phyloP scores from a whole-genome alignment of 1,139 yeast genomes.

The Saccharomycopsis phalli region DNA sequence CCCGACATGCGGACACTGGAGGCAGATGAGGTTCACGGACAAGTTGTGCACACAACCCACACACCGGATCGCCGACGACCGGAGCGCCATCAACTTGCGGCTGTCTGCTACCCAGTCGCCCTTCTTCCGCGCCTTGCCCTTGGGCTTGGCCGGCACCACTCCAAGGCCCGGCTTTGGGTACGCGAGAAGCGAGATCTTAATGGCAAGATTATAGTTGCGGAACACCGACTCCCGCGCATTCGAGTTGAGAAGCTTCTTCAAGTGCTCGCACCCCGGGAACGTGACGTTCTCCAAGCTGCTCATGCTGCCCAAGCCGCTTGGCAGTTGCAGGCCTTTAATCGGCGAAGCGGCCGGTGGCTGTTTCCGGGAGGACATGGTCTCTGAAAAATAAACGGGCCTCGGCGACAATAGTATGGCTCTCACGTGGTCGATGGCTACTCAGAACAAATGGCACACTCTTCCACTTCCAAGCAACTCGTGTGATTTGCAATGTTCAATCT shows the following conservation, averaged over 20 bases:
- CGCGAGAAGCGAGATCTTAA: constrained; percentile 18
- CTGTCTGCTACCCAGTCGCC: neutral
- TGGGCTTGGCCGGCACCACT: neutral
- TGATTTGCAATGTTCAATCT: too few species aligned
- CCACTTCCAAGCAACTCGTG: too few species aligned
- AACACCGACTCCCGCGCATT: constrained; percentile 16
- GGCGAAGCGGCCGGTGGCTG: too few species aligned
- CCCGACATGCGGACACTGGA: constrained; percentile 79
- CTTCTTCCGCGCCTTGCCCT: neutral
- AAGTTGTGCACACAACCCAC: constrained; percentile 10
- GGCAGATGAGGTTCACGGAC: constrained; percentile 47
- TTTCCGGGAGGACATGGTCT: constrained; percentile 1
- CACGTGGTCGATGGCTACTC: too few species aligned
- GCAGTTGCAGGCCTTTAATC: too few species aligned
- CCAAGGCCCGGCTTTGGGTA: constrained; percentile 17
- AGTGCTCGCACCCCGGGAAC: constrained; percentile 19
- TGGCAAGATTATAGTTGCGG: constrained; percentile 16
- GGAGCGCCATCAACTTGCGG: constrained; percentile 10
- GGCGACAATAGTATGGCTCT: too few species aligned
- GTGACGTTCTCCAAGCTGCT: constrained; percentile 15
- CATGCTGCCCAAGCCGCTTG: constrained; percentile 6
- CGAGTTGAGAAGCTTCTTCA: constrained; percentile 14
- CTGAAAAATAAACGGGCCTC: too few species aligned
- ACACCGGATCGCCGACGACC: constrained; percentile 14
- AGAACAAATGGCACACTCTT: too few species aligned